Conservation (phyloP, 2,329 filamentous ascomycete genomes). For the Fusarium praegraminearum region DNA sequence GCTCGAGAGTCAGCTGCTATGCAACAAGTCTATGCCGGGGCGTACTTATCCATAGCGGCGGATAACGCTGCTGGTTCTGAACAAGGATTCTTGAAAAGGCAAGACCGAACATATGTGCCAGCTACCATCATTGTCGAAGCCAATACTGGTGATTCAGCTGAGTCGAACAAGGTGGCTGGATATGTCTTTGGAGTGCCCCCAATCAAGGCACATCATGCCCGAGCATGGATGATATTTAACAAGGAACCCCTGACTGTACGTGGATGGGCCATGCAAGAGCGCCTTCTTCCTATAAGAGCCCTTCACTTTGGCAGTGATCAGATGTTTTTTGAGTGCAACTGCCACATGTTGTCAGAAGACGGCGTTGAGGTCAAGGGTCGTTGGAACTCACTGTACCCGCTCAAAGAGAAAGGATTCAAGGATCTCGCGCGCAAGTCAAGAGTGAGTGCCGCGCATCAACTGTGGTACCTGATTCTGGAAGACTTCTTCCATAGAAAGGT, state of each 20-base stretch:
- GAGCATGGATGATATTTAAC: neutral
- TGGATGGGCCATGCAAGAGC: conserved; percentile 28
- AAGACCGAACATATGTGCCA: neutral
- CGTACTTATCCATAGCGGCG: conserved; percentile 13
- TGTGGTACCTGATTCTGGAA: neutral
- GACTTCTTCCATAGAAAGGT: neutral
- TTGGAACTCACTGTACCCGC: conserved; percentile 8
- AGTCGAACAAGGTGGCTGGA: neutral
- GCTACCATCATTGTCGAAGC: neutral
- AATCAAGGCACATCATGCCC: accelerated
- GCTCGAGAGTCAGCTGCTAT: conserved; percentile 15
- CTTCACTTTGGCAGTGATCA: conserved; percentile 20
- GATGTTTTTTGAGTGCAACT: conserved; percentile 27
- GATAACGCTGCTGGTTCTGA: neutral
- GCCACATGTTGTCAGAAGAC: conserved; percentile 19
- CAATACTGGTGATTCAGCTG: accelerated
- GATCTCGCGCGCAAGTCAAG: neutral
- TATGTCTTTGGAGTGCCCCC: neutral
- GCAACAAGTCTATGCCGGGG: conserved; percentile 22
- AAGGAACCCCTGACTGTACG: conserved; percentile 9
- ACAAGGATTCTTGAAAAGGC: neutral
- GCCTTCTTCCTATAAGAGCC: conserved; percentile 10
- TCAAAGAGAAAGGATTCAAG: neutral
- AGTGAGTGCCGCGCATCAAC: neutral
- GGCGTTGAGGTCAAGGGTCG: conserved; percentile 1